These are phyloP conservation scores for Rhinocladiella mackenziei DNA, from an alignment of 2,329 filamentous ascomycete genomes.

Conservation along the genomic window DNA sequence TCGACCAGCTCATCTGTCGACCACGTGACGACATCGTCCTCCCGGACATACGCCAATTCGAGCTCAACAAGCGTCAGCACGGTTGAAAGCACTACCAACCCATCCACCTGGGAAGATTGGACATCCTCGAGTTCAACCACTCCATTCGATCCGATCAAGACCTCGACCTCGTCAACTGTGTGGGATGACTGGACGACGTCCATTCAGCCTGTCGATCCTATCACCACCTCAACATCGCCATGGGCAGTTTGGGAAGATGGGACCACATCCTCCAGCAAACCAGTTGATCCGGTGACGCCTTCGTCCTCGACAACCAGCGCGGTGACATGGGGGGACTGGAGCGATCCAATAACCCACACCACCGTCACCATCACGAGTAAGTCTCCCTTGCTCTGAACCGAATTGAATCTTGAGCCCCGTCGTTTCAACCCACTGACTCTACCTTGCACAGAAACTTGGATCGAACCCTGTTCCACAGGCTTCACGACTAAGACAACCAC, in stretches of 20 bases:
- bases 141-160: background rate
- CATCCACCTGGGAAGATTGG: constrained; percentile 6
- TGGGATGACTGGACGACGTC: constrained; percentile 6
- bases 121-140: background rate
- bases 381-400: background rate
- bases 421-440: background rate
- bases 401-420: background rate
- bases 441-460: constrained; percentile 7
- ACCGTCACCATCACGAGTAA: constrained; percentile 9
- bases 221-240: background rate
- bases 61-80: no score
- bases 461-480: constrained; percentile 13
- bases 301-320: background rate
- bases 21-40: background rate
- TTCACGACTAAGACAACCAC: constrained; percentile 15
- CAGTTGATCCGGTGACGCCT: background rate
- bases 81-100: background rate
- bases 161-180: background rate
- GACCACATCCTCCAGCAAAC: background rate
- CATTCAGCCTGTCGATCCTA: background rate
- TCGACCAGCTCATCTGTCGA: background rate
- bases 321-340: constrained; percentile 8
- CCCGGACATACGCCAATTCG: no score
- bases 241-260: constrained; percentile 1
- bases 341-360: background rate